Percentiles rank a stretch among this genome's conserved stretches.
These are phyloP conservation scores for Cryptosporidium baileyi DNA, from an alignment of 169 alveolate genomes.

Conservation along the genomic window DNA sequence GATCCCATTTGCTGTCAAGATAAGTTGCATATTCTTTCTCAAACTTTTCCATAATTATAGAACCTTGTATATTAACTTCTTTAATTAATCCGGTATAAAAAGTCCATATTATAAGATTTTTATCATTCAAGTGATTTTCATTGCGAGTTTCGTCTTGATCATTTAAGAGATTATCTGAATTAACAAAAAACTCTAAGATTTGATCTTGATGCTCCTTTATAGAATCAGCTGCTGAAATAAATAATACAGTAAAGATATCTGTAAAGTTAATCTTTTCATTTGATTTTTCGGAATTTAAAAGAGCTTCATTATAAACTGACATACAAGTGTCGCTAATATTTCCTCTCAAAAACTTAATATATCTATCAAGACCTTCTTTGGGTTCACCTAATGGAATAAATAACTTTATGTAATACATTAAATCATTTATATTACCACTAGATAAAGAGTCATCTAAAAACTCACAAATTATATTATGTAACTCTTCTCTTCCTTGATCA, in stretches of 20 bases:
- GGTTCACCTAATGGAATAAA: conserved; percentile 54
- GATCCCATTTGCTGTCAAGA: conserved; percentile 38
- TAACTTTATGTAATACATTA: conserved; percentile 1
- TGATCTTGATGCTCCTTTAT: conserved; percentile 31
- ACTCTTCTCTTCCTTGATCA: conserved; percentile 16
- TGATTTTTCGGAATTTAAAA: conserved; percentile 7
- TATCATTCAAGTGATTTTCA: neutral
- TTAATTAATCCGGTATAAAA: conserved; percentile 9
- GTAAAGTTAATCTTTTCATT: conserved; percentile 3
- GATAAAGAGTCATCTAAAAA: neutral
- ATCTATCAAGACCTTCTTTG: conserved; percentile 46
- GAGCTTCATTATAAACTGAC: conserved; percentile 39
- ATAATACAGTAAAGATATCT: conserved; percentile 42
- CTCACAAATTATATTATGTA: neutral
- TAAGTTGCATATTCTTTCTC: conserved; percentile 19
- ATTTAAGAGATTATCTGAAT: neutral
- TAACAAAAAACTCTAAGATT: conserved; percentile 8
- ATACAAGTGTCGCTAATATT: conserved; percentile 36
- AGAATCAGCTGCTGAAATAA: conserved; percentile 11
- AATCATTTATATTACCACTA: conserved; percentile 9
- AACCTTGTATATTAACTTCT: conserved; percentile 42
- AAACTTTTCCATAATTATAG: conserved; percentile 29
- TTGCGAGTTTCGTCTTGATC: neutral
- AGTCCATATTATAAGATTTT: neutral
- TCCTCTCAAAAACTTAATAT: conserved; percentile 26